Evolutionary conservation across 192 early-diverging fungal genomes (phyloP), one percentile per base, ranked within the genome.

Genomic region (Funneliformis mosseae): DNA sequence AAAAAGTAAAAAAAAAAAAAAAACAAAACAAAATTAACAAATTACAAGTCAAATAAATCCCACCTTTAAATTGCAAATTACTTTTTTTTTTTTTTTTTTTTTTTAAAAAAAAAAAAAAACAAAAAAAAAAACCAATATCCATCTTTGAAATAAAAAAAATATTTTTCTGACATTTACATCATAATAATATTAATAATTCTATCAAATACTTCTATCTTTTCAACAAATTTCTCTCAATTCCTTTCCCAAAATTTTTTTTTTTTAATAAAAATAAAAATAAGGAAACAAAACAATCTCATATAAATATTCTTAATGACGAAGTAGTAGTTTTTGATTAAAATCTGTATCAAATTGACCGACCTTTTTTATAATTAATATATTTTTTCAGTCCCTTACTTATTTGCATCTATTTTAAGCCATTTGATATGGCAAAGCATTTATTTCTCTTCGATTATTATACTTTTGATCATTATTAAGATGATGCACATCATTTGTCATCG

Each of bases 361-460:
- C 23, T 68, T 33, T n/a, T n/a, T 33, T 38, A 67, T 18, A 67
- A 38, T 14, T 67, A 67, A 68, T 68, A 64, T 64, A 39, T 68
- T n/a, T n/a, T n/a, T n/a, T 68, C 66, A 68, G 25, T 67, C 66
- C 66, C 25, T 33, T 33, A 25, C 66, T 9, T 45, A 41, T 43
- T 10, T 66, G 12, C 28, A 41, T 41, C 25, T 68, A 14, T 33
- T 68, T 39, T 41, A 41, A 23, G 70, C 43, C 38, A 43, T 41
- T 72, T 43, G 41, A 43, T 72, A 72, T 16, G 70, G 70, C 42
- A 72, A 33, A 11, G 70, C 10, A 41, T 72, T 72, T 41, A 72
- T 72, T 46, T 72, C 70, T 16, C 70, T 72, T n/a, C 25, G 27
- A 27, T 72, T 72, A 72, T 46, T 72, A 41, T 72, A 72, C 43